A percentile compares a stretch with the other conserved stretches of the same genome.
These are phyloP conservation scores for Yarrowia keelungensis DNA, from an alignment of 805 yeast species.

Conservation along the genomic window DNA sequence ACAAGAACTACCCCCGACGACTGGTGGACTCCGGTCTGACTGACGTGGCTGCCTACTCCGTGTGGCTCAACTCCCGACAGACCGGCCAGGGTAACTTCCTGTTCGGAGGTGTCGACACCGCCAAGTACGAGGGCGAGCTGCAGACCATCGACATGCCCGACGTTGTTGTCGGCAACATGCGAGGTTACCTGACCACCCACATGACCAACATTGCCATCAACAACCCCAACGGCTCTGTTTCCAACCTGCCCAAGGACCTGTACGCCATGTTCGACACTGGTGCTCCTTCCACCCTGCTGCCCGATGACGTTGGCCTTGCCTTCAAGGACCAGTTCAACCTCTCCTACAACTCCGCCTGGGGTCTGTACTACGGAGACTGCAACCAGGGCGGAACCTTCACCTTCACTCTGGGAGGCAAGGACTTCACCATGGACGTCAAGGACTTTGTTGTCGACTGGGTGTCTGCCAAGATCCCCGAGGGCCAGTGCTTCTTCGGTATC, in stretches of 20 bases:
- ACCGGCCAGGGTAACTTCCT: slow-evolving; percentile 51
- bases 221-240: slow-evolving; percentile 39
- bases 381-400: slow-evolving; percentile 39
- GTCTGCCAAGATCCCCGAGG: slow-evolving; percentile 36
- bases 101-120: slow-evolving; percentile 55
- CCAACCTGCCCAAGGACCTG: slow-evolving; percentile 25
- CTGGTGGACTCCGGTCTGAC: slow-evolving; percentile 52
- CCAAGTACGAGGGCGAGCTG: slow-evolving; percentile 53
- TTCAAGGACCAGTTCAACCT: slow-evolving; percentile 25
- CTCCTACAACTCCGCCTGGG: slow-evolving; percentile 37
- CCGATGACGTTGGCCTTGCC: slow-evolving; percentile 44
- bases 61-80: slow-evolving; percentile 51
- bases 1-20: slow-evolving; percentile 45
- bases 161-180: slow-evolving; percentile 39
- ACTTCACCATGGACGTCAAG: slow-evolving; percentile 35
- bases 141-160: slow-evolving; percentile 43
- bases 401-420: slow-evolving; percentile 42
- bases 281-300: slow-evolving; percentile 60
- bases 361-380: slow-evolving; percentile 40
- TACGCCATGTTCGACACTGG: slow-evolving; percentile 64
- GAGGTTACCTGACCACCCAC: slow-evolving; percentile 41
- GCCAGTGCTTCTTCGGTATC: slow-evolving; percentile 46
- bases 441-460: slow-evolving; percentile 37
- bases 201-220: slow-evolving; percentile 41
- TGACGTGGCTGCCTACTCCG: slow-evolving; percentile 53